Evolutionary conservation across 2,329 filamentous ascomycete species (phyloP).

Genomic region (Aureobasidium vineae): DNA sequence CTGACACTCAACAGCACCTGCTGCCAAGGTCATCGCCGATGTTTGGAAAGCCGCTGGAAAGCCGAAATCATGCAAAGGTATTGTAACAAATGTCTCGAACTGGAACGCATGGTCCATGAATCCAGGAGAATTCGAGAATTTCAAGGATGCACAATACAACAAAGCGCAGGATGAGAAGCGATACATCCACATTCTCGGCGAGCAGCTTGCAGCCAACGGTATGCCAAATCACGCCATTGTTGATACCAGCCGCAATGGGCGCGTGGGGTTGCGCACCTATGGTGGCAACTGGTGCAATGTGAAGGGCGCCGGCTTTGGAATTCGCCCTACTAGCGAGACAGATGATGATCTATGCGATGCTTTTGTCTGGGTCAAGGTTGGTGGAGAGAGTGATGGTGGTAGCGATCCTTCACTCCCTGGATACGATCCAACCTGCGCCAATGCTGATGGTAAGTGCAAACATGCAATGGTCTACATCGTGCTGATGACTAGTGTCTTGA

Average conservation of each 20-base stretch:
- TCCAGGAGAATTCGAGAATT: constrained; percentile 22
- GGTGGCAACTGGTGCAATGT: constrained; percentile 26
- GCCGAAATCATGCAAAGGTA: constrained; percentile 18
- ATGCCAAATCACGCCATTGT: constrained; percentile 19
- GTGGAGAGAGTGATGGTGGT: constrained; percentile 51
- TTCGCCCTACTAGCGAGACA: constrained; percentile 61
- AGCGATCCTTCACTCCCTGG: constrained; percentile 30
- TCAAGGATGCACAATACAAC: constrained; percentile 16
- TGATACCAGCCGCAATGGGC: constrained; percentile 18
- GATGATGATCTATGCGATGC: constrained; percentile 62
- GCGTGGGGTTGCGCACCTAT: constrained; percentile 16
- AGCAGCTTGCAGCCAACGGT: constrained; percentile 14
- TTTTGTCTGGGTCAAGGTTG: constrained; percentile 70
- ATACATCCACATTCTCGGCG: constrained; percentile 16
- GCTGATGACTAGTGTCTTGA: background rate
- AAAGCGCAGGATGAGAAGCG: constrained; percentile 22
- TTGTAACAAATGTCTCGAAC: constrained; percentile 20
- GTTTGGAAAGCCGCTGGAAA: constrained; percentile 21
- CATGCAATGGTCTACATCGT: constrained; percentile 13
- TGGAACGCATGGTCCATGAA: constrained; percentile 15
- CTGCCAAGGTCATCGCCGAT: constrained; percentile 16
- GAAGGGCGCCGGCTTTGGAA: constrained; percentile 58
- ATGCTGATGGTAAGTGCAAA: constrained; percentile 11
- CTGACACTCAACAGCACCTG: constrained; percentile 15
- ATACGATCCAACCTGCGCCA: constrained; percentile 17